Evolutionary conservation across 2,329 filamentous ascomycete genomes (phyloP), one percentile per base, ranked within the genome.

Genomic region (Sclerotinia subarctica): DNA sequence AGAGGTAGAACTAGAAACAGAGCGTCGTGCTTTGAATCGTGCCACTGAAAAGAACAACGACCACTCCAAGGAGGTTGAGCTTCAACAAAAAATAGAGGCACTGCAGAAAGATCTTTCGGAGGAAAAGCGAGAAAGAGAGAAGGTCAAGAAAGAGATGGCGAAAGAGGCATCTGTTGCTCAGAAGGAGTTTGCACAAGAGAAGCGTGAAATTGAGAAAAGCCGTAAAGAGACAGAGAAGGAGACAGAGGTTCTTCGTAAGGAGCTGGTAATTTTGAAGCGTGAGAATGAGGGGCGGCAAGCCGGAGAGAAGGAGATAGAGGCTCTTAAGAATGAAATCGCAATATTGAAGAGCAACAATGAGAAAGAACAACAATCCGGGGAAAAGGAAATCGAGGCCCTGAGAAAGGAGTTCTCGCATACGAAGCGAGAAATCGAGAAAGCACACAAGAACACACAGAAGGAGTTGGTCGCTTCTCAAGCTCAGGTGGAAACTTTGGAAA

Each of bases 1-100:
- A 2, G 91, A 96, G 77, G 88, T 92, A 54, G 91, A 96, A 73
- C 83, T 97, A 2, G 92, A 94, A 72, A 92, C 91, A 72, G 92
- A 95, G 77, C 94, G 88, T 77, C 86, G 88, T n/a, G 84, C 88
- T 3, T 82, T 85, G 11, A 86, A 89, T 72, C 86, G 88, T 64
- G 84, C 84, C 4, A 77, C 78, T 5, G 76, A 81, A 54, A 81
- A 79, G 69, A 81, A 72, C 74, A 79, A 73, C 72, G 80, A 72
- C 73, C 79, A 74, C 72, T 77, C 75, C 74, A 82, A 75, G 78
- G 76, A 77, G 76, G 69, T 71, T 76, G 76, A 78, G 72, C 52
- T 77, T 80, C 68, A 81, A 81, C 76, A 77, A 80, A 66, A 79
- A 80, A 65, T 75, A 77, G 79, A 81, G 63, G 73, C 74, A 49